Evolutionary conservation across 768 basidiomycete genomes (phyloP), one percentile per base, ranked within the genome.

Genomic region (Trametes coccinea): DNA sequence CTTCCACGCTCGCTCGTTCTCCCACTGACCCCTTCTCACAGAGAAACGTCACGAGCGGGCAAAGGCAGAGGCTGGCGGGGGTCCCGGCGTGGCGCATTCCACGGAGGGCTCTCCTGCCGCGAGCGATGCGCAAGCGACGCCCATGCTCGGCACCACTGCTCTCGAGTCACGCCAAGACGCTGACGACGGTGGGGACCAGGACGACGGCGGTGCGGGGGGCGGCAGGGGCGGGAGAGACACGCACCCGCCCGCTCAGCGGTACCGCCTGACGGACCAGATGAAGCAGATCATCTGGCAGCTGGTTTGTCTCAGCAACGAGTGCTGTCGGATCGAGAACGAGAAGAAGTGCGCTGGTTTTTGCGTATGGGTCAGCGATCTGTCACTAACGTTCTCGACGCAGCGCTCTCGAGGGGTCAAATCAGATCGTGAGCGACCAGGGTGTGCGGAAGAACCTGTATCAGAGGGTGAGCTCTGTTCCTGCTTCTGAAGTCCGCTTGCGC

Each of bases 271-370:
- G 41, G 93, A 95, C 60, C 71, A 73, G 61, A 92, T 95, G 90
- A 91, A 92, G 77, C 73, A 73, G 43, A 82, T 85, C 31, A 84
- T 95, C 64, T 95, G 90, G 90, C 82, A 88, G 71, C 78, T 93
- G 6, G 90, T 92, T 56, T 79, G 86, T 70, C 69, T 94, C 59
- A 93, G 90, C 71, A 93, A 93, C 69, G 90, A 93, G 76, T 87
- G 87, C 56, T 92, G 89, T 74, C 78, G 89, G 61, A 71, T 82
- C 61, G 80, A 85, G 75, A 85, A 85, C 60, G 85, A 86, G 78
- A 86, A 86, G 70, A 84, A 84, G 84, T 86, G 67, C 53, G 76
- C 69, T 10, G 53, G 53, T 59, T 59, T 9, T 63, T 5, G 6
- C 27, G 46, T 51, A 39, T 16, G 31, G 43, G 53, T 44, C 11